Evolutionary conservation across 352 stramenopile species (phyloP), one percentile per base, ranked within the genome.

Genomic region (Phytophthora pluvialis): DNA sequence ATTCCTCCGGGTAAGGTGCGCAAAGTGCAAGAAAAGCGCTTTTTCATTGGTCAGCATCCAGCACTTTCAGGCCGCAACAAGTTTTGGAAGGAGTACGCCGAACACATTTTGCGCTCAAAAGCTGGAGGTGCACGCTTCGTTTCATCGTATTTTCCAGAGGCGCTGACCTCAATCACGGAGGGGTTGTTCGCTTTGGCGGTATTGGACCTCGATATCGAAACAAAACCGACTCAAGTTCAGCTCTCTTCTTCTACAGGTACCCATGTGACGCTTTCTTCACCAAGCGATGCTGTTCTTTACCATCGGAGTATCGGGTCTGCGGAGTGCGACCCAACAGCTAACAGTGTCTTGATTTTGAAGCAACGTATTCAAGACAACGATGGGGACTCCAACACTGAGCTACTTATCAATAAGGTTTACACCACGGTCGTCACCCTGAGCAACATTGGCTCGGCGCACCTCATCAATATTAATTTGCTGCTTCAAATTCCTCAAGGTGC

Each of bases 11-110:
- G 78, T 1, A 84, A 85, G 54, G 71, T 87, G 11, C 67, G 78
- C 15, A 80, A 63, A 47, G 45, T 85, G 4, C 59, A 78, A 49
- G 78, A 87, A 60, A 81, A 77, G 35, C 63, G 71, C 8, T 80
- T 62, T 40, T 80, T 77, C 25, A 44, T 32, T 11, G 47, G 33
- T 0, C 70, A 79, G 40, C 59, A 60, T n/a, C 72, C 69, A n/a
- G n/a, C 51, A 31, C 49, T 86, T 15, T 55, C 68, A 45, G 77
- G 77, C 2, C 21, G 50, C 1, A 89, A 86, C 63, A 67, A 64
- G 44, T 93, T 89, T 45, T 93, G 83, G 83, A 73, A 65, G 10
- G 80, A 86, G 25, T 91, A 87, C 55, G 80, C 82, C 11, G 52
- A 69, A 13, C 49, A 90, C 42, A 31, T 86, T 1, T 33, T 65